phyloP scores from a whole-genome alignment of 129 eudicot species.

The Ambrosia trifida region DNA sequence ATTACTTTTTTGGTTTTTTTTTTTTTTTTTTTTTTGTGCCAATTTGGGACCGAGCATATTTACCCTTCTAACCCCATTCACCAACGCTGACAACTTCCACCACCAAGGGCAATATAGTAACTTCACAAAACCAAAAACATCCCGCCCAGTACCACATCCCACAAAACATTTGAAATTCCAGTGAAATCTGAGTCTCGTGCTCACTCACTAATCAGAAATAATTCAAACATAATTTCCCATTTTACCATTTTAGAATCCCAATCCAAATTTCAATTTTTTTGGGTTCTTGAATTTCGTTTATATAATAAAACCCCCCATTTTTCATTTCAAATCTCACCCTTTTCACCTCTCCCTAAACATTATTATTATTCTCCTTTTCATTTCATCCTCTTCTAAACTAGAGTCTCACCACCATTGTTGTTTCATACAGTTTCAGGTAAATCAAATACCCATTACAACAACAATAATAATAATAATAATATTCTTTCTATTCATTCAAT shows the following conservation, averaged over 20 bases:
- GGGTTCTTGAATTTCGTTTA: neutral
- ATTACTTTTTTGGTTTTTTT: no score
- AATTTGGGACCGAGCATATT: no score
- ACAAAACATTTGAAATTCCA: slow-evolving; percentile 25
- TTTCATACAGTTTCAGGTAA: slow-evolving; percentile 28
- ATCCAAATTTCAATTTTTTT: neutral
- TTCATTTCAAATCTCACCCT: slow-evolving; percentile 32
- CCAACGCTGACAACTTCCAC: neutral
- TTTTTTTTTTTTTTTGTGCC: no score
- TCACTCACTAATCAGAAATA: neutral
- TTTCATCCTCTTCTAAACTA: slow-evolving; percentile 25
- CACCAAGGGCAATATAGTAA: slow-evolving; percentile 12
- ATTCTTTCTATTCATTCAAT: neutral
- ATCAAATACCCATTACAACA: neutral
- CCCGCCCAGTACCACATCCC: slow-evolving; percentile 23
- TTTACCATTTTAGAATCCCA: neutral
- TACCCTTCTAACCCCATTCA: no score
- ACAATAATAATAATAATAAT: no score
- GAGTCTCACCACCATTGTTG: slow-evolving; percentile 26
- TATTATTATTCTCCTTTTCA: slow-evolving; percentile 4
- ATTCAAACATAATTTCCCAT: slow-evolving; percentile 2
- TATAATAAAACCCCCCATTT: slow-evolving; percentile 32
- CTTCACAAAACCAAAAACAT: neutral
- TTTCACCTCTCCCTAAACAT: slow-evolving; percentile 29
- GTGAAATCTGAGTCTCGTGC: neutral